Evolutionary conservation across 495 filamentous ascomycete genomes (phyloP).

Genomic region (Copromyces sp.): DNA sequence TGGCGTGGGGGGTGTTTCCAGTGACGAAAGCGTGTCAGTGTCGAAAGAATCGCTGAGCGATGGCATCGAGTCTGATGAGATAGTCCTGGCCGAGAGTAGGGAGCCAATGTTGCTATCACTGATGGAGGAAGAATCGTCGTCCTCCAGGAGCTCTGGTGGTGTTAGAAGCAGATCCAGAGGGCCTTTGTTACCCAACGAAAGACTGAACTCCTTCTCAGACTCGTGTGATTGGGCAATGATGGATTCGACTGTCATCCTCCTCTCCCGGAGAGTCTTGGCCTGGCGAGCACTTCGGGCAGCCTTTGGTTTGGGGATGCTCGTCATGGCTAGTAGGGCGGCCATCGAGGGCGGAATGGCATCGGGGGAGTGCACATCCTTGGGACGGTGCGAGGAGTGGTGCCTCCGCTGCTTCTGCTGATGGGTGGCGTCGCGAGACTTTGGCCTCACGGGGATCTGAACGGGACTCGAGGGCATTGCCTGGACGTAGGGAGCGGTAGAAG

Average conservation of each 20-base stretch:
- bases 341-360: slow-evolving; percentile 47
- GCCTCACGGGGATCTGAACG: slow-evolving; percentile 35
- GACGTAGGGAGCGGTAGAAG: neutral
- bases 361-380: slow-evolving; percentile 33
- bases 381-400: slow-evolving; percentile 12
- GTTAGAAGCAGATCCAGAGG: slow-evolving; percentile 44
- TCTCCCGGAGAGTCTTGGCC: slow-evolving; percentile 14
- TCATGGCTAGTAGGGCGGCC: slow-evolving; percentile 49
- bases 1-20: slow-evolving; percentile 30
- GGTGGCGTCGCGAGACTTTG: slow-evolving; percentile 23
- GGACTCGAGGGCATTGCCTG: slow-evolving; percentile 29
- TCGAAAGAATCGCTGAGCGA: slow-evolving; percentile 34
- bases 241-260: slow-evolving; percentile 39
- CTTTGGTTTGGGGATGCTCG: slow-evolving; percentile 44
- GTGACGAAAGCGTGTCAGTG: slow-evolving; percentile 29
- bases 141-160: slow-evolving; percentile 43
- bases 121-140: slow-evolving; percentile 30
- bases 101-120: slow-evolving; percentile 37
- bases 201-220: slow-evolving; percentile 40
- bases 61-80: slow-evolving; percentile 40
- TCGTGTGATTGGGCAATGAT: slow-evolving; percentile 38
- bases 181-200: slow-evolving; percentile 31
- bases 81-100: slow-evolving; percentile 30
- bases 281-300: slow-evolving; percentile 16
- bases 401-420: slow-evolving; percentile 16